phyloP scores from a whole-genome alignment of 805 yeast genomes.

The Cyberlindnera maritima region DNA sequence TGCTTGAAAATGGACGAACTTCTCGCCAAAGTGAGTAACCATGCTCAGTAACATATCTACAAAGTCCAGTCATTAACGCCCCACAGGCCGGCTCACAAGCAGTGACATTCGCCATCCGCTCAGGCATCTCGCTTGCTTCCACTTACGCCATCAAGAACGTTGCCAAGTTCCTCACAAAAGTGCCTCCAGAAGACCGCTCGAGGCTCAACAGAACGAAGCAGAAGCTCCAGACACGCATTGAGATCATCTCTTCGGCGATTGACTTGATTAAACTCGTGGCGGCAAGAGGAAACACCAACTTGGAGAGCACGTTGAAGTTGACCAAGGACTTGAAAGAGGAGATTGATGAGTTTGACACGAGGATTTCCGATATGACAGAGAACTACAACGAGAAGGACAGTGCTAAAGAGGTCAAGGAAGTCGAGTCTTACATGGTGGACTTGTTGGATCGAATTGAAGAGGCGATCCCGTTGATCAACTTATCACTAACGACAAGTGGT shows the following conservation, averaged over 20 bases:
- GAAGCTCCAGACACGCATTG: slow-evolving; percentile 23
- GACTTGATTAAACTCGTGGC: slow-evolving; percentile 63
- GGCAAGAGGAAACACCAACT: slow-evolving; percentile 57
- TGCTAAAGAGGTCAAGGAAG: slow-evolving; percentile 38
- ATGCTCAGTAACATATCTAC: no score
- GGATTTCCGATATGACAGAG: slow-evolving; percentile 40
- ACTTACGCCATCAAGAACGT: slow-evolving; percentile 69
- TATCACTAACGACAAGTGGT: slow-evolving; percentile 68
- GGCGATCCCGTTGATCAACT: slow-evolving; percentile 62
- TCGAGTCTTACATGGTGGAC: slow-evolving; percentile 47
- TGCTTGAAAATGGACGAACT: no score
- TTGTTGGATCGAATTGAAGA: slow-evolving; percentile 57
- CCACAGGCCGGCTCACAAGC: slow-evolving; percentile 67
- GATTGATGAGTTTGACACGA: slow-evolving; percentile 54
- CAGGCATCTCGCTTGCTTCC: slow-evolving; percentile 73
- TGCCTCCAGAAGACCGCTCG: slow-evolving; percentile 51
- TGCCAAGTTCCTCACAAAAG: slow-evolving; percentile 48
- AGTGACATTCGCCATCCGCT: slow-evolving; percentile 74
- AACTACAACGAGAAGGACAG: slow-evolving; percentile 17
- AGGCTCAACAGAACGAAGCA: slow-evolving; percentile 41
- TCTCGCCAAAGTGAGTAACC: no score
- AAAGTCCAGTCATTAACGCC: no score
- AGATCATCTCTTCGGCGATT: slow-evolving; percentile 29
- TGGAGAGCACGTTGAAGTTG: slow-evolving; percentile 52
- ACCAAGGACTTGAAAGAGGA: slow-evolving; percentile 55